phyloP scores from a whole-genome alignment of 2,329 filamentous ascomycete species.

The Microcyclosporella mali region DNA sequence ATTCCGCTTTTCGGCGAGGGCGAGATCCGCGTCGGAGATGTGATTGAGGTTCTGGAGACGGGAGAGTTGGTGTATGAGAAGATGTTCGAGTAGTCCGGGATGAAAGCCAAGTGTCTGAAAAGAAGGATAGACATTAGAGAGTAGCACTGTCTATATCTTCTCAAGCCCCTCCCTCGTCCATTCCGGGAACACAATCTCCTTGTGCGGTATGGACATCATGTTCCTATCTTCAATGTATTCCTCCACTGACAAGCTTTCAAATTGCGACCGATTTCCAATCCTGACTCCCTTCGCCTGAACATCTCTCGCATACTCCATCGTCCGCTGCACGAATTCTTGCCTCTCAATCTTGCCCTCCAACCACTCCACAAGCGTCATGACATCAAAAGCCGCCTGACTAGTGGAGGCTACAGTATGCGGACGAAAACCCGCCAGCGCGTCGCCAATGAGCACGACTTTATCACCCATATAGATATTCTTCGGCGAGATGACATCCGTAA shows the following conservation, averaged over 20 bases:
- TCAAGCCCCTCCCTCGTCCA: conserved; percentile 18
- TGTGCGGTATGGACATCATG: conserved; percentile 15
- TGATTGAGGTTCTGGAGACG: conserved; percentile 27
- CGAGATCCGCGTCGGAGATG: conserved; percentile 27
- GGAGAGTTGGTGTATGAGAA: conserved; percentile 29
- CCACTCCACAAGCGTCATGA: conserved; percentile 37
- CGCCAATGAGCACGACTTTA: conserved; percentile 41
- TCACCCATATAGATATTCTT: conserved; percentile 38
- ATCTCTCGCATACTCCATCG: conserved; percentile 34
- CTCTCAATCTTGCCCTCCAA: conserved; percentile 34
- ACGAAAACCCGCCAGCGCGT: conserved; percentile 41
- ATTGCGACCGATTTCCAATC: conserved; percentile 37
- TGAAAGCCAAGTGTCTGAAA: not conserved
- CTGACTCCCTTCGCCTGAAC: conserved; percentile 35
- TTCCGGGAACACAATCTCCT: conserved; percentile 14
- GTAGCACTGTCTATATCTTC: conserved; percentile 3
- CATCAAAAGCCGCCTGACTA: conserved; percentile 42
- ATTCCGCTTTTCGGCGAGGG: conserved; percentile 28
- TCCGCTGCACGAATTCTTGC: conserved; percentile 34
- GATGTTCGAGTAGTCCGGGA: conserved; percentile 19
- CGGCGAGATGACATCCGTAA: conserved; percentile 38
- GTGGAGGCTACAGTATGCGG: conserved; percentile 43
- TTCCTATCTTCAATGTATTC: conserved; percentile 34
- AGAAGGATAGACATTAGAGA: not conserved
- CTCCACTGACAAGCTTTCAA: conserved; percentile 32